Conservation (phyloP, 2,329 filamentous ascomycete genomes). For the Pseudonectria foliicola region DNA sequence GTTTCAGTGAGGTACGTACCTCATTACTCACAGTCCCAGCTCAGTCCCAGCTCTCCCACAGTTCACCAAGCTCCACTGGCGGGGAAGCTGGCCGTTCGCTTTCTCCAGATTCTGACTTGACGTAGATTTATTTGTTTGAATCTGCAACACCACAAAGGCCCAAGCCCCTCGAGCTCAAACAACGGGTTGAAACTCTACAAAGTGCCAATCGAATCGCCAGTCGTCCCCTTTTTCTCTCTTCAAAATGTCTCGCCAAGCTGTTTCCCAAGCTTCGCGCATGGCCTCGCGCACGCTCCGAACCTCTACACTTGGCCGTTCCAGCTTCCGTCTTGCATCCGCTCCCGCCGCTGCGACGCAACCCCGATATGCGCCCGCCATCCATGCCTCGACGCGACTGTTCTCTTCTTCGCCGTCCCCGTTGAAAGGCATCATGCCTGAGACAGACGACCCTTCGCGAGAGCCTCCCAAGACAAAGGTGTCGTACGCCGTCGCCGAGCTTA, state of each 20-base stretch:
- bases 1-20: conserved; percentile 14
- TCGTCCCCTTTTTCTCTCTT: conserved; percentile 1
- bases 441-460: conserved; percentile 44
- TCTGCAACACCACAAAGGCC: not conserved
- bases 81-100: too few relatives aligned
- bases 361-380: conserved; percentile 3
- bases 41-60: conserved; percentile 1
- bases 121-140: not conserved
- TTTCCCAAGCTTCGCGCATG: conserved; percentile 32
- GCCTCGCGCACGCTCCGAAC: conserved; percentile 27
- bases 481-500: conserved; percentile 54
- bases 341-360: conserved; percentile 5
- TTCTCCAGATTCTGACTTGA: not conserved
- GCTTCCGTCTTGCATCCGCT: conserved; percentile 12
- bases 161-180: not conserved
- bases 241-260: conserved; percentile 25
- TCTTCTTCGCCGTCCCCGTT: conserved; percentile 21
- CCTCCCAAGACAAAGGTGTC: conserved; percentile 31
- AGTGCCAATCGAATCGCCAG: not conserved
- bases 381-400: conserved; percentile 21
- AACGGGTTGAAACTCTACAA: not conserved
- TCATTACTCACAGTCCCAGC: not conserved
- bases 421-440: conserved; percentile 54
- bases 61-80: conserved; percentile 5
- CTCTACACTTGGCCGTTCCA: conserved; percentile 16